Conservation (phyloP, 768 basidiomycete genomes). For the Mycena indigotica region DNA sequence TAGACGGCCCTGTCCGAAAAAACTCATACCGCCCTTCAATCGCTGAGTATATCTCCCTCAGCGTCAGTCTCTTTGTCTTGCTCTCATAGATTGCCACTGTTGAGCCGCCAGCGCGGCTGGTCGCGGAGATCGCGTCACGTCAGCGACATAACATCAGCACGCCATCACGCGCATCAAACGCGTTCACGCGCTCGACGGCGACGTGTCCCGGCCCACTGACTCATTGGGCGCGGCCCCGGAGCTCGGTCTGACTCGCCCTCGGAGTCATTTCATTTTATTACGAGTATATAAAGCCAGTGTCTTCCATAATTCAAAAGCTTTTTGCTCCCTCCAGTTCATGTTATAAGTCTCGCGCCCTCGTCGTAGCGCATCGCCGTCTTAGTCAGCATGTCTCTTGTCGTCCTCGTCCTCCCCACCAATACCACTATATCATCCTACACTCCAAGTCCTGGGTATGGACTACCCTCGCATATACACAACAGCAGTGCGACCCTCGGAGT, state of each 20-base stretch:
- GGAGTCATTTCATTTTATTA: neutral
- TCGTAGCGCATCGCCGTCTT: neutral
- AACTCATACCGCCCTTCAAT: constrained; percentile 59
- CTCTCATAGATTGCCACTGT: constrained; percentile 65
- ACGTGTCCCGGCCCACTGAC: neutral
- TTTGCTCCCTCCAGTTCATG: no score
- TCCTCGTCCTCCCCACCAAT: neutral
- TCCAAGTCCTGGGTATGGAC: neutral
- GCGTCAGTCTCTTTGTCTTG: constrained; percentile 51
- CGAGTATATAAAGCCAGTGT: neutral
- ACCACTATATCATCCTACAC: neutral
- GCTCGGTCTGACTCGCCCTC: no score
- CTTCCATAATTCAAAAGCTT: no score
- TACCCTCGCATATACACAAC: neutral
- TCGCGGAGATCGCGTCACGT: neutral
- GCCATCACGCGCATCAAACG: no score
- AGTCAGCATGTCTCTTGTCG: no score
- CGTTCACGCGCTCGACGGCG: neutral
- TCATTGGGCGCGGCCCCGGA: neutral
- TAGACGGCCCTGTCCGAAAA: constrained; percentile 45
- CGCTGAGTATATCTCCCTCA: constrained; percentile 63
- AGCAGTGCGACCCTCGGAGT: no score
- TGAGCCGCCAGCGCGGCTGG: neutral
- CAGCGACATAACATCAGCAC: neutral
- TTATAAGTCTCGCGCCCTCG: neutral